A percentile compares a stretch with the other conserved stretches of the same genome.
Conservation (phyloP, 768 basidiomycete species). For the Coprinopsis strossmayeri region DNA sequence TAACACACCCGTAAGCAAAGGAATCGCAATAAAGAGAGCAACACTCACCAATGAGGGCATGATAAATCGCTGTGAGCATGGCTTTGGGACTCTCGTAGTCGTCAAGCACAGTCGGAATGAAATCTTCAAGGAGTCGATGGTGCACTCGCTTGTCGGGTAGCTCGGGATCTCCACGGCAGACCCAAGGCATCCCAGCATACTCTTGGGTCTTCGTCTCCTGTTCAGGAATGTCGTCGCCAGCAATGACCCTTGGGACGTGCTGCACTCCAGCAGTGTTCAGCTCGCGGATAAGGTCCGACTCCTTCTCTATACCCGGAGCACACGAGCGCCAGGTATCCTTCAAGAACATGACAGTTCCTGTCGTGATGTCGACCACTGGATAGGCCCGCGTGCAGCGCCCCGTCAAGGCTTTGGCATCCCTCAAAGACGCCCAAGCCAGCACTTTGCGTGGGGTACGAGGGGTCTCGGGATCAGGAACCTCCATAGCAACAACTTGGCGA, state of each 20-base stretch:
- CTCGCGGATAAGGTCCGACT: conserved; percentile 15
- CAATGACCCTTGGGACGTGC: conserved; percentile 20
- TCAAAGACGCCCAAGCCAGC: conserved; percentile 12
- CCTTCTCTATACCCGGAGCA: conserved; percentile 12
- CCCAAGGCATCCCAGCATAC: conserved; percentile 11
- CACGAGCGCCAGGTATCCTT: conserved; percentile 25
- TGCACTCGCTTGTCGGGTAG: conserved; percentile 13
- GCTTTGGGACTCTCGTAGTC: conserved; percentile 13
- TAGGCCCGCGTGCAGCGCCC: conserved; percentile 19
- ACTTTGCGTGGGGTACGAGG: conserved; percentile 6
- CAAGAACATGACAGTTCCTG: conserved; percentile 18
- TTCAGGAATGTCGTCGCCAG: conserved; percentile 22
- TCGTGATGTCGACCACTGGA: conserved; percentile 11
- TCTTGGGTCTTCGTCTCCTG: conserved; percentile 12
- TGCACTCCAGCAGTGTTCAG: conserved; percentile 15
- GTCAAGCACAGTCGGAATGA: conserved; percentile 12
- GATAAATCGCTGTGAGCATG: conserved; percentile 14
- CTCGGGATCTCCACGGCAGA: not conserved
- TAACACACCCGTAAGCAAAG: conserved; percentile 1
- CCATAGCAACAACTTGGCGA: not conserved
- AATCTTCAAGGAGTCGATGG: conserved; percentile 17
- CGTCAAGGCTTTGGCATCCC: conserved; percentile 14
- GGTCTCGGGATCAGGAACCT: conserved; percentile 8
- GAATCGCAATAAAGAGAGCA: too few relatives aligned
- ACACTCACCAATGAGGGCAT: conserved; percentile 20